Evolutionary conservation across 2,329 filamentous ascomycete species (phyloP).

Genomic region (Rutstroemia sp.): DNA sequence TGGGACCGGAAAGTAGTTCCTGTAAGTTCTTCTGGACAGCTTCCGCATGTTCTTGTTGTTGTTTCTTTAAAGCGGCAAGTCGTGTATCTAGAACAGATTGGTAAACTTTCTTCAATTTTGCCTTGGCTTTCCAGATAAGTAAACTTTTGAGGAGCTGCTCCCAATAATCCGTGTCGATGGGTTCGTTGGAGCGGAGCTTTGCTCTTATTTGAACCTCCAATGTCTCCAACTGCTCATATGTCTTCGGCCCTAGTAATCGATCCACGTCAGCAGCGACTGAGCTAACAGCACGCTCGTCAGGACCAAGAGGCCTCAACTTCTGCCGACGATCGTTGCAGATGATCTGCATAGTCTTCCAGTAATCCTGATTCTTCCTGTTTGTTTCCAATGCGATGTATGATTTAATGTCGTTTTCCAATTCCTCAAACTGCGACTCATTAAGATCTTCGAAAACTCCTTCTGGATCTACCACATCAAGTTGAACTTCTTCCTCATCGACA

Average conservation of each 20-base stretch:
- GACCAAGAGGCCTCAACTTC: conserved; percentile 50
- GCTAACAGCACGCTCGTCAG: conserved; percentile 65
- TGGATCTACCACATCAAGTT: conserved; percentile 71
- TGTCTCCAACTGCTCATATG: conserved; percentile 75
- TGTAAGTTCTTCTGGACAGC: conserved; percentile 45
- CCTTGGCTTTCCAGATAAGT: conserved; percentile 85
- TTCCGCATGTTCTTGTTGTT: conserved; percentile 61
- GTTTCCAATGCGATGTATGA: conserved; percentile 78
- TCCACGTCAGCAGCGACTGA: conserved; percentile 86
- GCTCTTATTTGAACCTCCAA: conserved; percentile 80
- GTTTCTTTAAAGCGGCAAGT: conserved; percentile 55
- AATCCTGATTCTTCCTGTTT: conserved; percentile 70
- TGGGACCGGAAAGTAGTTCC: conserved; percentile 36
- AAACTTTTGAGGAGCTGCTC: conserved; percentile 82
- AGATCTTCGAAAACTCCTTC: conserved; percentile 73
- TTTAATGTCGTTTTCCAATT: conserved; percentile 74
- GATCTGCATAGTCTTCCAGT: conserved; percentile 85
- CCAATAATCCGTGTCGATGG: conserved; percentile 95
- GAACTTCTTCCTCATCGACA: conserved; percentile 63
- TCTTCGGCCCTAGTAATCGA: conserved; percentile 76
- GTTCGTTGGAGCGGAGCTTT: conserved; percentile 80
- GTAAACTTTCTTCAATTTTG: conserved; percentile 71
- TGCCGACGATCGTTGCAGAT: conserved; percentile 72
- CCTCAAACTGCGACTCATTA: conserved; percentile 56
- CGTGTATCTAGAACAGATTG: conserved; percentile 67